phyloP scores from a whole-genome alignment of 2,329 filamentous ascomycete genomes.

The Phialemoniopsis sp. region DNA sequence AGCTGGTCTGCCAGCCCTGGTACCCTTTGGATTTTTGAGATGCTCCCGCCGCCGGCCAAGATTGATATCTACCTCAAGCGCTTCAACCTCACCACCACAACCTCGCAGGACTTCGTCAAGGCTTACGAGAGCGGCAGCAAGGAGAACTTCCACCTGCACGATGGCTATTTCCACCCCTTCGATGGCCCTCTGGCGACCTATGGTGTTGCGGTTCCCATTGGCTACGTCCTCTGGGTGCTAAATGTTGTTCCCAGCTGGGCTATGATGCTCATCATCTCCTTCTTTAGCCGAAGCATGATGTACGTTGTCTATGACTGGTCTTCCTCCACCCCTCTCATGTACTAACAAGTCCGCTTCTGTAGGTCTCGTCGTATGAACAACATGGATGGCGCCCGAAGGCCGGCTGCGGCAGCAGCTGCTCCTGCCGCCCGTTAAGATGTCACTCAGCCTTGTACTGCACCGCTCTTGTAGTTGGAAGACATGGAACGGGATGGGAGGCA shows the following conservation, averaged over 20 bases:
- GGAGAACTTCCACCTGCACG: conserved; percentile 35
- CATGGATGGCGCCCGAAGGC: conserved; percentile 2
- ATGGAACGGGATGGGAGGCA: too few species aligned
- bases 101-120: conserved; percentile 57
- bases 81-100: conserved; percentile 67
- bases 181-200: conserved; percentile 62
- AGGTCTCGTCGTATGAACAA: conserved; percentile 28
- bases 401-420: too few species aligned
- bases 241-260: conserved; percentile 68
- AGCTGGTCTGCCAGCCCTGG: conserved; percentile 64
- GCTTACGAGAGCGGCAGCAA: conserved; percentile 50
- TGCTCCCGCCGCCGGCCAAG: conserved; percentile 60
- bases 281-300: conserved; percentile 73
- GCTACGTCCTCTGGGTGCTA: conserved; percentile 64
- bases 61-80: conserved; percentile 61
- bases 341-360: not conserved
- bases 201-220: conserved; percentile 58
- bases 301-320: conserved; percentile 40
- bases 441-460: too few species aligned
- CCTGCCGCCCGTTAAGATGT: too few species aligned
- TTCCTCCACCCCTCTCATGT: conserved; percentile 5
- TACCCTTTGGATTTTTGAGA: conserved; percentile 61
- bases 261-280: conserved; percentile 72
- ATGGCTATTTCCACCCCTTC: conserved; percentile 74
- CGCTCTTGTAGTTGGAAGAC: too few species aligned